Evolutionary conservation across 768 basidiomycete genomes (phyloP), one percentile per base, ranked within the genome.

Genomic region (Suillus subalutaceus): DNA sequence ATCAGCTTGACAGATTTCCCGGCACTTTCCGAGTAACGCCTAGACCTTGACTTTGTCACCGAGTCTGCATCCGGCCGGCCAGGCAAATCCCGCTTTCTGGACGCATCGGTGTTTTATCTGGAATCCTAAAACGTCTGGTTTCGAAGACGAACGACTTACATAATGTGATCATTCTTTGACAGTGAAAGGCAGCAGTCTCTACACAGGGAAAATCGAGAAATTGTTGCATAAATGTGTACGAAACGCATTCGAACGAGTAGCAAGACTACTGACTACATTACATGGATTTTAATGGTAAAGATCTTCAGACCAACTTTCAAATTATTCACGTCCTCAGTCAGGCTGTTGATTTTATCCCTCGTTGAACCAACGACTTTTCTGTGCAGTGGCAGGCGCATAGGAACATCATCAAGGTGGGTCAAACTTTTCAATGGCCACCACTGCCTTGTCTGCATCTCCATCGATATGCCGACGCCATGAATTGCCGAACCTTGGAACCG

Each of bases 371-470:
- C 15, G 15, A 63, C 55, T 38, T 7, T n/a, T 44, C 58, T 64
- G 32, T 66, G 66, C 40, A 66, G 37, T n/a, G 66, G 65, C n/a
- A 66, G 65, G 6, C 65, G 61, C 62, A 55, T 32, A 64, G 65
- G 65, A 40, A 63, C 48, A n/a, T 63, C 56, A 52, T 66, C 62
- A n/a, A 66, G 46, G 38, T 63, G 62, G 12, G 55, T 53, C 23
- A 66, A n/a, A 30, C 30, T 63, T 66, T 62, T 63, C 65, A 6
- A 66, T 63, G 20, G 62, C 50, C 13, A 63, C 62, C 12, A 37
- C 60, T 15, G 62, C 61, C 62, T 66, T 66, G 63, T 66, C 65
- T 40, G 65, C 65, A 55, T 63, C 65, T 64, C 52, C 56, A 64
- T 63, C 37, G 37, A 65, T 35, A 12, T 46, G 41, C 40, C 20